A percentile compares a stretch with the other conserved stretches of the same genome.
Conservation (phyloP, 257 asterid genomes). For the Forsythia viridissima region DNA sequence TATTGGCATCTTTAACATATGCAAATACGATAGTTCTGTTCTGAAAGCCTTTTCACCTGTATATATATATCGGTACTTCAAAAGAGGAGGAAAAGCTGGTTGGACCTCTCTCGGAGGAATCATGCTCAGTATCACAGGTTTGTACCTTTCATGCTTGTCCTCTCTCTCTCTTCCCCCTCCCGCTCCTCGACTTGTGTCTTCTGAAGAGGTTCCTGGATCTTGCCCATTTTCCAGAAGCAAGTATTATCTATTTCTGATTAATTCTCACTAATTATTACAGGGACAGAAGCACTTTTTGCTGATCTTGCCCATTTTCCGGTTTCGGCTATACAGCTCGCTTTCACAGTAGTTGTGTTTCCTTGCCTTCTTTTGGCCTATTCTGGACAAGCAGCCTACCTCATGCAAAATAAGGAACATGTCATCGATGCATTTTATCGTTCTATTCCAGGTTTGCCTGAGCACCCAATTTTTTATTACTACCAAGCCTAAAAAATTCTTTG, state of each 20-base stretch:
- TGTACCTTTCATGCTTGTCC: conserved; percentile 1
- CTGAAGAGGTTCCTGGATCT: background rate
- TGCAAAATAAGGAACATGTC: conserved; percentile 68
- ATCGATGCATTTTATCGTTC: conserved; percentile 90
- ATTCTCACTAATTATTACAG: conserved; percentile 45
- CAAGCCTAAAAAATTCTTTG: background rate
- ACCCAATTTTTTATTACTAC: background rate
- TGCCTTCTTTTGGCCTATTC: conserved; percentile 94
- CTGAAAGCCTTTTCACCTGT: conserved; percentile 85
- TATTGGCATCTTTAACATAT: conserved; percentile 82
- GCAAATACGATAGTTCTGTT: conserved; percentile 75
- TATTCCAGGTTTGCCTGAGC: conserved; percentile 71
- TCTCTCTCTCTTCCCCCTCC: conserved; percentile 10
- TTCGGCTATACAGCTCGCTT: conserved; percentile 92
- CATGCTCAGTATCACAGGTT: conserved; percentile 98
- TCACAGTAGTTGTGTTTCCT: conserved; percentile 83
- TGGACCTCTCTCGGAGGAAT: conserved; percentile 98
- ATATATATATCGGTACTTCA: conserved; percentile 71
- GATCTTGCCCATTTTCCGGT: conserved; percentile 95
- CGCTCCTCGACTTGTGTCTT: background rate
- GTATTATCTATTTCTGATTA: conserved; percentile 14
- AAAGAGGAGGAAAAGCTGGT: conserved; percentile 53
- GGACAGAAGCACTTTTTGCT: conserved; percentile 98
- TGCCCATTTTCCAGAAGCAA: background rate
- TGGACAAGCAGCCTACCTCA: conserved; percentile 97